These are phyloP conservation scores for Penicillium alfredii DNA, from an alignment of 495 filamentous ascomycete species.

Conservation along the genomic window DNA sequence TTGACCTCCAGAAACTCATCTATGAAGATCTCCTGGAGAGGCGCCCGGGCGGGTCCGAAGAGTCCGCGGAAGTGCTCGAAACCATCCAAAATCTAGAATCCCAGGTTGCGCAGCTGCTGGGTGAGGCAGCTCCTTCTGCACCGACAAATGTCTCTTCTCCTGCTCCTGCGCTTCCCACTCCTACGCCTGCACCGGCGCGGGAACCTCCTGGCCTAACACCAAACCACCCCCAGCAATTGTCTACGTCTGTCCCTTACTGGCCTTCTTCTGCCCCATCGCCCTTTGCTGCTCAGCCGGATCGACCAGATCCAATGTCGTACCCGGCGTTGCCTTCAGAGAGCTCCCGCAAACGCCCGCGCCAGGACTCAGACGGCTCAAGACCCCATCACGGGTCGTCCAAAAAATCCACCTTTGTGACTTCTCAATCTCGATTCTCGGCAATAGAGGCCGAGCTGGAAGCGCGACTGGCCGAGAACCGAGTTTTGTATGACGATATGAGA, in stretches of 20 bases:
- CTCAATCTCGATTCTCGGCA: conserved; percentile 5
- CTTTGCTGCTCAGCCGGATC: conserved; percentile 4
- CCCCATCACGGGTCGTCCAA: conserved; percentile 11
- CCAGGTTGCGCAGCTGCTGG: conserved; percentile 10
- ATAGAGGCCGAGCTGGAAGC: conserved; percentile 5
- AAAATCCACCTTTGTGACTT: conserved; percentile 2
- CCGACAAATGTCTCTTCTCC: too few species aligned
- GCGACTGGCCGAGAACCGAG: conserved; percentile 2
- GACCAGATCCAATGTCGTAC: background rate
- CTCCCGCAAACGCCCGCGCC: conserved; percentile 18
- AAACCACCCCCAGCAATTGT: background rate
- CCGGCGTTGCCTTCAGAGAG: background rate
- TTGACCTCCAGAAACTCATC: conserved; percentile 31
- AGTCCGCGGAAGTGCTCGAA: conserved; percentile 3
- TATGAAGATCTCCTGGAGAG: conserved; percentile 26
- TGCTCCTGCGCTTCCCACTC: background rate
- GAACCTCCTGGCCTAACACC: background rate
- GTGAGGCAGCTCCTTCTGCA: too few species aligned
- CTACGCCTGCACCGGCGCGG: background rate
- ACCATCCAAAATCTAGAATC: conserved; percentile 8
- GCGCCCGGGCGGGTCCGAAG: conserved; percentile 11
- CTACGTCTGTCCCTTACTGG: conserved; percentile 5
- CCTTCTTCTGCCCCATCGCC: conserved; percentile 19
- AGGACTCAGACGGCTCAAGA: conserved; percentile 11
- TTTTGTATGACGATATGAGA: conserved; percentile 3